Percentiles rank a stretch among this genome's conserved stretches.
phyloP scores from a whole-genome alignment of 768 basidiomycete species.

The Suillus placidus region DNA sequence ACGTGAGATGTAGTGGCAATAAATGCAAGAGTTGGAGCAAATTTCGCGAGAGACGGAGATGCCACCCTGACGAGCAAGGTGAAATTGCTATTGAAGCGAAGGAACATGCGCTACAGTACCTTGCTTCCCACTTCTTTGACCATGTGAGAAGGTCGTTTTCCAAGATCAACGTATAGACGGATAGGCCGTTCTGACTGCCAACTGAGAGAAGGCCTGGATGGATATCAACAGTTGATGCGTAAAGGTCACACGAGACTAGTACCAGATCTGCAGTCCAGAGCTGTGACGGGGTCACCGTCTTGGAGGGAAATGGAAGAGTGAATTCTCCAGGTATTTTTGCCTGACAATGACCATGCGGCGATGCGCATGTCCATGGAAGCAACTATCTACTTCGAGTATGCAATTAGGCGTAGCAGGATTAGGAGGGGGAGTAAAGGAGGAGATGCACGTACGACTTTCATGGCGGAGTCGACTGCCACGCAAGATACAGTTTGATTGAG shows the following conservation, averaged over 20 bases:
- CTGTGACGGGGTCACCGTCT: constrained; percentile 53
- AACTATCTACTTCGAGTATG: constrained; percentile 55
- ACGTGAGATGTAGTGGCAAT: constrained; percentile 69
- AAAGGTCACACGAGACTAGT: constrained; percentile 15
- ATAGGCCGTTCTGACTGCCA: constrained; percentile 59
- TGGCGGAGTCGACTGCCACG: constrained; percentile 72
- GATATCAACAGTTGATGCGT: constrained; percentile 27
- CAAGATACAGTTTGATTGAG: constrained; percentile 52
- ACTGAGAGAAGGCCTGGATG: constrained; percentile 73
- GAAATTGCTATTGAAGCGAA: constrained; percentile 13
- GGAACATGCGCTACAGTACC: constrained; percentile 43
- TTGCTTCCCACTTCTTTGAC: constrained; percentile 74
- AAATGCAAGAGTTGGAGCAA: constrained; percentile 77
- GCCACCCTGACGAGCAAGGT: constrained; percentile 42
- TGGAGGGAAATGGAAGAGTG: constrained; percentile 80
- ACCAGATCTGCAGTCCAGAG: constrained; percentile 80
- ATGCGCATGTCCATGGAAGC: constrained; percentile 69
- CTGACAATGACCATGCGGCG: constrained; percentile 81
- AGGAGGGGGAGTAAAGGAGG: constrained; percentile 10
- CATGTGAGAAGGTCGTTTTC: constrained; percentile 85
- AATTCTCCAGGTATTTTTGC: constrained; percentile 69
- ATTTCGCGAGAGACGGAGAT: constrained; percentile 55
- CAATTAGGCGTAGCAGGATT: constrained; percentile 12
- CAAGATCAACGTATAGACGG: constrained; percentile 75
- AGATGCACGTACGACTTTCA: constrained; percentile 70